phyloP scores from a whole-genome alignment of 1,139 yeast genomes.

The Saccharomyces hybrid region DNA sequence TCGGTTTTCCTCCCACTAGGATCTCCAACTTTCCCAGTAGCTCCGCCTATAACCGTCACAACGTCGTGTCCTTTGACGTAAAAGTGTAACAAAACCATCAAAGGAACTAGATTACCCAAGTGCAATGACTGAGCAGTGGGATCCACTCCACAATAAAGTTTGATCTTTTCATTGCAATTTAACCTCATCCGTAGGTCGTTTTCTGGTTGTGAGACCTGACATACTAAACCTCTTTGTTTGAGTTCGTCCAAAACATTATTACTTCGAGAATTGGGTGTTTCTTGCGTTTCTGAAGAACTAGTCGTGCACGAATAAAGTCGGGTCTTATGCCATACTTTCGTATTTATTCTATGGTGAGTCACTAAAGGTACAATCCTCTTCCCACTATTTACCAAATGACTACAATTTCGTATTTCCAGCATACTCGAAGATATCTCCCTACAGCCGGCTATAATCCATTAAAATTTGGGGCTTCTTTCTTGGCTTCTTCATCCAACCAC shows the following conservation, averaged over 20 bases:
- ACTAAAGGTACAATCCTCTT: neutral
- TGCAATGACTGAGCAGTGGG: conserved; percentile 89
- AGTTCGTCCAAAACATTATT: conserved; percentile 12
- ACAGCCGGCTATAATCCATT: neutral
- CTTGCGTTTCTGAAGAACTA: neutral
- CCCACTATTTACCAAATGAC: neutral
- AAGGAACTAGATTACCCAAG: conserved; percentile 81
- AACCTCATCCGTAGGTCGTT: conserved; percentile 16
- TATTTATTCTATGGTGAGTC: neutral
- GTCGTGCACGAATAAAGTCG: neutral
- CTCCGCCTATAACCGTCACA: conserved; percentile 89
- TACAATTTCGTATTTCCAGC: neutral
- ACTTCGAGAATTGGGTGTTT: neutral
- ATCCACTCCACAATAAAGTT: conserved; percentile 90
- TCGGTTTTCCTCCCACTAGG: conserved; percentile 89
- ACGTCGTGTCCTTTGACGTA: conserved; percentile 76
- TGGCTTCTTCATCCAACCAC: neutral
- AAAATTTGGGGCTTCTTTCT: neutral
- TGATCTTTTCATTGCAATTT: conserved; percentile 35
- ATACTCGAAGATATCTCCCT: neutral
- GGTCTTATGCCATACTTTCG: neutral
- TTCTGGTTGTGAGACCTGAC: conserved; percentile 31
- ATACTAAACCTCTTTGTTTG: conserved; percentile 32
- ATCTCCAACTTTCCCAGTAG: conserved; percentile 94
- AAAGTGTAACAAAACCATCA: conserved; percentile 79